Evolutionary conservation across 1,139 yeast genomes (phyloP).

Genomic region (Pichia sp.): DNA sequence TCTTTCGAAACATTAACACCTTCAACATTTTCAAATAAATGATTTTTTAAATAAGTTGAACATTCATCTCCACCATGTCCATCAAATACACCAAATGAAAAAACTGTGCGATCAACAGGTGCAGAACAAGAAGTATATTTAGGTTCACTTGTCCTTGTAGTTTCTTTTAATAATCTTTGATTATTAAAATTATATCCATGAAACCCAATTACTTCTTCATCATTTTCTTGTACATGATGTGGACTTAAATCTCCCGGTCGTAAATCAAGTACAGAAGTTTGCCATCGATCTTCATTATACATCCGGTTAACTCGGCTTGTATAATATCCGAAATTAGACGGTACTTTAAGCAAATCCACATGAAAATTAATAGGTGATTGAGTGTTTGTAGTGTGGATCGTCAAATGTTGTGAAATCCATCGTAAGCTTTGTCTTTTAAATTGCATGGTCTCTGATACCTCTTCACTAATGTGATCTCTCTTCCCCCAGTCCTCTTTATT

Average conservation of each 20-base stretch:
- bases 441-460: too few species aligned
- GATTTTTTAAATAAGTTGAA: slow-evolving; percentile 49
- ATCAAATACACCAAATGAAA: slow-evolving; percentile 74
- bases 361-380: slow-evolving; percentile 20
- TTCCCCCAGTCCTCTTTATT: too few species aligned
- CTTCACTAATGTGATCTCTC: too few species aligned
- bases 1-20: slow-evolving; percentile 32
- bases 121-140: slow-evolving; percentile 6
- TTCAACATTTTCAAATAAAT: slow-evolving; percentile 56
- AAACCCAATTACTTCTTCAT: not conserved
- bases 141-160: slow-evolving; percentile 2
- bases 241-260: slow-evolving; percentile 1
- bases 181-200: slow-evolving; percentile 6
- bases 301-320: slow-evolving; percentile 70
- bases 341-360: slow-evolving; percentile 49
- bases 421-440: too few species aligned
- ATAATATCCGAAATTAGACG: slow-evolving; percentile 75
- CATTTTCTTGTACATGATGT: not conserved
- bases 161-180: not conserved
- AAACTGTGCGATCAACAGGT: slow-evolving; percentile 31
- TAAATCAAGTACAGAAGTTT: slow-evolving; percentile 17
- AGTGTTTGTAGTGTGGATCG: slow-evolving; percentile 15
- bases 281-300: slow-evolving; percentile 76
- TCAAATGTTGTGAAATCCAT: slow-evolving; percentile 19
- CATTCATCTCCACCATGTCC: slow-evolving; percentile 92